Evolutionary conservation across 148 eudicot species (phyloP).

Genomic region (Gaultheria prostrata): DNA sequence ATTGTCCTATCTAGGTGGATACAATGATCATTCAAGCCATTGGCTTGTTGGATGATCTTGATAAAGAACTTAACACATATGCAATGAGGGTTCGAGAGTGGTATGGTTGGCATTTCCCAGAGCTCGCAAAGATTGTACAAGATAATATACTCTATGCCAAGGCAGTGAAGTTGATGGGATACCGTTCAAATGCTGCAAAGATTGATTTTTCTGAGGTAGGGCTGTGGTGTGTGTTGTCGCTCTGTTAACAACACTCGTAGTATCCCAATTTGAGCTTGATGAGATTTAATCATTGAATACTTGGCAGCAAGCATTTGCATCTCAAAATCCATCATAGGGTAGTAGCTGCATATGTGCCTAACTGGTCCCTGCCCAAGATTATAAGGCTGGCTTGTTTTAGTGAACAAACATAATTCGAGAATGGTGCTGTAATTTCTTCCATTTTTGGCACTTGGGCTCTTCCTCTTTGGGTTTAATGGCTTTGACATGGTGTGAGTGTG

Average conservation of each 20-base stretch:
- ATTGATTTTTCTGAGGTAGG: conserved; percentile 92
- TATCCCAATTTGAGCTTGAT: not conserved
- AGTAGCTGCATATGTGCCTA: not conserved
- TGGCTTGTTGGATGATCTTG: conserved; percentile 94
- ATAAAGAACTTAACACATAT: conserved; percentile 91
- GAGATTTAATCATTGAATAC: not conserved
- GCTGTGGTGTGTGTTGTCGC: not conserved
- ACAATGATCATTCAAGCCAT: conserved; percentile 98
- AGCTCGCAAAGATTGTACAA: conserved; percentile 87
- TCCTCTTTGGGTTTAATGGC: not conserved
- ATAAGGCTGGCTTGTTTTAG: not conserved
- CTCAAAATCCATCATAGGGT: no score
- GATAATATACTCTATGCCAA: conserved; percentile 88
- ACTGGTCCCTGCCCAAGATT: not conserved
- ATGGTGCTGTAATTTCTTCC: conserved; percentile 9
- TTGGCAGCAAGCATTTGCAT: not conserved
- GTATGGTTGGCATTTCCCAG: conserved; percentile 99
- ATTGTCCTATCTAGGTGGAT: conserved; percentile 56
- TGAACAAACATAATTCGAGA: not conserved
- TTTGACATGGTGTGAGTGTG: not conserved
- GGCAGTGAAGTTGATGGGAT: conserved; percentile 79
- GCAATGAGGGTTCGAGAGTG: conserved; percentile 99
- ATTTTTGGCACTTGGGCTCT: not conserved
- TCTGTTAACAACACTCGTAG: not conserved
- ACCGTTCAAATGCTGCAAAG: conserved; percentile 78